Base-by-base conservation (phyloP, 2,329 filamentous ascomycete genomes). In the Triangularia setosa region DNA sequence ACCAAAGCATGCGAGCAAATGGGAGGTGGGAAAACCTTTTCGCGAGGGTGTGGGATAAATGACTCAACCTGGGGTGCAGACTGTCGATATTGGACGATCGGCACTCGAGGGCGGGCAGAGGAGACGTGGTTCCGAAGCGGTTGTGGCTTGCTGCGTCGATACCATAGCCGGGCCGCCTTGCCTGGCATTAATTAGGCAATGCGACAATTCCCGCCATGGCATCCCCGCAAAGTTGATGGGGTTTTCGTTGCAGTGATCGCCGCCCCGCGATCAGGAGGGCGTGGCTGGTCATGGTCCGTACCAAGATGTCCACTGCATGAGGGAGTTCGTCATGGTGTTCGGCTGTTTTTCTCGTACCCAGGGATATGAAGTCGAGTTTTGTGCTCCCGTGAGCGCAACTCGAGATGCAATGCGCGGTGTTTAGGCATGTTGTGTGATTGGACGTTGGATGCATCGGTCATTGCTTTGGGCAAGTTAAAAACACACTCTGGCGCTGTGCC, bases 11-110 rank as follows among this genome's bases (percentile, higher is more conserved):
- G 40, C n/a, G 40, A 24, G 21, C 58, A 63, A 33, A 57, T 48
- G 40, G 40, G 40, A 40, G 60, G 53, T 66, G 66, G 64, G 62
- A 67, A 65, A 65, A 58, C 56, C 33, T 28, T 60, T 60, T 48
- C 63, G 53, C 57, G 67, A n/a, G 52, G 11, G 25, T 72, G 71
- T 69, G 75, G 67, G 69, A 72, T 69, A 65, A 71, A 67, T 64
- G 63, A 63, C 70, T 67, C 66, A 68, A 66, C 33, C 63, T 61
- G 64, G 65, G 67, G 67, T 68, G 56, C 58, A 66, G 40, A 28
- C 58, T 55, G 12, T 60, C 58, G 58, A 60, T 60, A 60, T 28
- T 52, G n/a, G 30, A 25, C n/a, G 66, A 64, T 63, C 61, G 64
- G 64, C 66, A 68, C 52, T 70, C 52, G 25, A 55, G 21, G 52